Percentiles rank a stretch among this genome's conserved stretches.
Conservation (phyloP, 106 monocot genomes). For the Dendrobium officinale region DNA sequence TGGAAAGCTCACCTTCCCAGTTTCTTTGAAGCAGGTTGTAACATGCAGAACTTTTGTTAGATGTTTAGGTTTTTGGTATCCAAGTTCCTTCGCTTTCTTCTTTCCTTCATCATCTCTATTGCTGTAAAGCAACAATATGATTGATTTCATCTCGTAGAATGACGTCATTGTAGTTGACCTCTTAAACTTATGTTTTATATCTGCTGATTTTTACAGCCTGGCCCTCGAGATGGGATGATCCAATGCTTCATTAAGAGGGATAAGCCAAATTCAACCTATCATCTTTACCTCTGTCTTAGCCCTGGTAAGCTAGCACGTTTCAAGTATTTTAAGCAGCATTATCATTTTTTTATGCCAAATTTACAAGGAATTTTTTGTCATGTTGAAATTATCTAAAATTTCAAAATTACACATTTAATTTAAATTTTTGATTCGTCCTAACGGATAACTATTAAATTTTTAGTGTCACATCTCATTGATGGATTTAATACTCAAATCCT, state of each 20-base stretch:
- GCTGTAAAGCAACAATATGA: background rate
- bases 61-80: background rate
- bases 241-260: slow-evolving; percentile 80
- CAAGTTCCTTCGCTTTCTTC: background rate
- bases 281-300: slow-evolving; percentile 62
- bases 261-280: slow-evolving; percentile 51
- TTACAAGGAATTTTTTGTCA: background rate
- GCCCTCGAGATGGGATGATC: slow-evolving; percentile 52
- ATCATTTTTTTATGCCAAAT: background rate
- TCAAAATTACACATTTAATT: background rate
- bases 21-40: slow-evolving; percentile 35
- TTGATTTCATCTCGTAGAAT: background rate
- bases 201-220: slow-evolving; percentile 27
- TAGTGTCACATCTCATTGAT: too few relatives aligned
- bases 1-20: slow-evolving; percentile 36
- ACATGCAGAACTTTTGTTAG: background rate
- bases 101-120: background rate
- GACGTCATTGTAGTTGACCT: background rate
- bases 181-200: background rate
- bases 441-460: too few relatives aligned
- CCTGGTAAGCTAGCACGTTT: slow-evolving; percentile 23
- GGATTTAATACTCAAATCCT: too few relatives aligned
- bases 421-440: background rate
- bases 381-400: too few relatives aligned
- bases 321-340: background rate